phyloP scores from a whole-genome alignment of 176 grass and related monocot species.

The Stipa capillata region DNA sequence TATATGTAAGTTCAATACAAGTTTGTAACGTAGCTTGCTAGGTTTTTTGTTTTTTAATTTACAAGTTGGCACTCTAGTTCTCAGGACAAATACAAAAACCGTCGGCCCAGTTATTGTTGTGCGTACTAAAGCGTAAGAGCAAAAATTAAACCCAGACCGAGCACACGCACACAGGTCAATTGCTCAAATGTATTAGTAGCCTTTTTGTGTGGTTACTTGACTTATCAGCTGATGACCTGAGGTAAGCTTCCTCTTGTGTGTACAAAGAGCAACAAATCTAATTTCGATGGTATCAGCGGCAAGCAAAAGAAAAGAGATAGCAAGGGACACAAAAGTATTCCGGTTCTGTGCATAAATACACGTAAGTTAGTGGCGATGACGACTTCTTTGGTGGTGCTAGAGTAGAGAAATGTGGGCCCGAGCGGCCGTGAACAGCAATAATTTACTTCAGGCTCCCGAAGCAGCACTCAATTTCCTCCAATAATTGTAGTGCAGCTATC shows the following conservation, averaged over 20 bases:
- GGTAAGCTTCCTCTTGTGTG: neutral
- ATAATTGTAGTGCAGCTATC: constrained; percentile 13
- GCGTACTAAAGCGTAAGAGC: neutral
- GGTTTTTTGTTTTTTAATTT: too few species aligned
- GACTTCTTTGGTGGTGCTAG: neutral
- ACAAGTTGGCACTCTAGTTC: too few species aligned
- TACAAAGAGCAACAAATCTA: neutral
- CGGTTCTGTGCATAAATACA: neutral
- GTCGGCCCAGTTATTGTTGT: too few species aligned
- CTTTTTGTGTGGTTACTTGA: neutral
- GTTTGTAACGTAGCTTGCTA: neutral
- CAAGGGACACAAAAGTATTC: neutral
- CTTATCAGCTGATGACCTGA: neutral
- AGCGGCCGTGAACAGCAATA: neutral
- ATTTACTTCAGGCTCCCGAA: neutral
- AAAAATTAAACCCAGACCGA: neutral
- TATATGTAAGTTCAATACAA: neutral
- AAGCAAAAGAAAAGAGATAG: neutral
- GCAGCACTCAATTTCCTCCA: constrained; percentile 1
- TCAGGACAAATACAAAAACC: neutral
- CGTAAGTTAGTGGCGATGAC: neutral
- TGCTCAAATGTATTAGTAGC: neutral
- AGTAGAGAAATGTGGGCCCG: neutral
- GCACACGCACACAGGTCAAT: neutral
- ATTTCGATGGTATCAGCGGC: neutral